Conservation (phyloP, 2,329 filamentous ascomycete species). For the Cladorrhinum sp. region DNA sequence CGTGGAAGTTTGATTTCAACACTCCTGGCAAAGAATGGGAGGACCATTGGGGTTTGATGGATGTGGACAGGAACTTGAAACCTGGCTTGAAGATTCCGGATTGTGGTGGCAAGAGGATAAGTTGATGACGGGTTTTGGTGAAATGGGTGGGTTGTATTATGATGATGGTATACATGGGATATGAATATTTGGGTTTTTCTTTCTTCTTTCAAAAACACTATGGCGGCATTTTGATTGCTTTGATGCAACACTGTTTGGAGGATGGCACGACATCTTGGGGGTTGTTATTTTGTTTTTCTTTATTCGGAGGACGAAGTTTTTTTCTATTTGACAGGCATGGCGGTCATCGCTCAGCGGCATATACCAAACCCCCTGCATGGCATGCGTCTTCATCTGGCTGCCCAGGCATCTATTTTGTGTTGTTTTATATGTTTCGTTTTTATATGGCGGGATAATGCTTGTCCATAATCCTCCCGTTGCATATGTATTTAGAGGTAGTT, state of each 20-base stretch:
- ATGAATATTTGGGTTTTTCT: neutral
- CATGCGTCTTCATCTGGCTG: too few relatives aligned
- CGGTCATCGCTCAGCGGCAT: too few relatives aligned
- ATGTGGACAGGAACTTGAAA: conserved; percentile 80
- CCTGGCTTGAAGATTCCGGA: conserved; percentile 79
- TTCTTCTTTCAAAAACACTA: neutral
- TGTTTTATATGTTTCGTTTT: too few relatives aligned
- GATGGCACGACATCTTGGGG: neutral
- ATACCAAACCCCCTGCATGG: too few relatives aligned
- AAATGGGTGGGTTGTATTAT: neutral
- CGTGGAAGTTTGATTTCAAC: conserved; percentile 84
- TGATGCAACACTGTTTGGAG: neutral
- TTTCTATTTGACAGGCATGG: too few relatives aligned
- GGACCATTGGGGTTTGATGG: conserved; percentile 92
- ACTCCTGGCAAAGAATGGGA: conserved; percentile 73
- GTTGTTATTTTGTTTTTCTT: neutral
- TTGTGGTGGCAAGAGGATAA: conserved; percentile 71
- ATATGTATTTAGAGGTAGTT: too few relatives aligned
- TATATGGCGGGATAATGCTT: too few relatives aligned
- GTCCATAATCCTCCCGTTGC: too few relatives aligned
- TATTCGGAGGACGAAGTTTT: too few relatives aligned
- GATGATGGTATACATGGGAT: neutral
- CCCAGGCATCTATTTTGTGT: too few relatives aligned
- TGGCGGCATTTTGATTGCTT: neutral
- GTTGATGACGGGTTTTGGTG: neutral